A percentile compares a stretch with the other conserved stretches of the same genome.
These are phyloP conservation scores for Chytriomyces hyalinus DNA, from an alignment of 192 early-diverging fungal genomes.

Conservation along the genomic window DNA sequence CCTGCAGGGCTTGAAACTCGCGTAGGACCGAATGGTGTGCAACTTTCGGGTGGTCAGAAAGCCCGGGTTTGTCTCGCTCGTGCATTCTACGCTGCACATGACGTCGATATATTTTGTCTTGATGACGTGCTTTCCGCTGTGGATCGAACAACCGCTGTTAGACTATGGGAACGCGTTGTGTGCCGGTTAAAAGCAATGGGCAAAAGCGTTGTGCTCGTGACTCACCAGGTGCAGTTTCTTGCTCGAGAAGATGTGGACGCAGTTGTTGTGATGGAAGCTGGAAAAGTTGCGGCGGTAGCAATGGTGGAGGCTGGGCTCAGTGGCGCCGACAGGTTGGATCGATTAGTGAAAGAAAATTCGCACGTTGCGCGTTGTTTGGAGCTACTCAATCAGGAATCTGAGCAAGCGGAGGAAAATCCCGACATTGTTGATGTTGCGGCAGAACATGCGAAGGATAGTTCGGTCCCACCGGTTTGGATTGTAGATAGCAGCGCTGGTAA, in stretches of 20 bases:
- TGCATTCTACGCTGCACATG: conserved; percentile 63
- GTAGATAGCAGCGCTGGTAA: too few relatives aligned
- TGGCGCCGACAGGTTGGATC: conserved; percentile 65
- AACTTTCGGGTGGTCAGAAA: conserved; percentile 81
- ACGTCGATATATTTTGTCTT: conserved; percentile 75
- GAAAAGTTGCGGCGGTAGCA: conserved; percentile 64
- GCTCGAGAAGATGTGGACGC: conserved; percentile 74
- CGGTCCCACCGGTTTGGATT: too few relatives aligned
- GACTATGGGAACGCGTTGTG: conserved; percentile 65
- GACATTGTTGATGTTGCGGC: too few relatives aligned
- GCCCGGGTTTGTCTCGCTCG: conserved; percentile 82
- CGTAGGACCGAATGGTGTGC: conserved; percentile 61
- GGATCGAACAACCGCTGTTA: conserved; percentile 66
- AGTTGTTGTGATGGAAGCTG: conserved; percentile 73
- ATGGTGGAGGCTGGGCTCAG: conserved; percentile 73
- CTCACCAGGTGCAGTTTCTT: conserved; percentile 73
- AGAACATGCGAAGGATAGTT: too few relatives aligned
- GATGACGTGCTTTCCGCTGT: conserved; percentile 89
- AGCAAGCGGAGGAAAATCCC: too few relatives aligned
- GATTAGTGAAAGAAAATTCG: conserved; percentile 56
- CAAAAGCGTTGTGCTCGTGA: conserved; percentile 59
- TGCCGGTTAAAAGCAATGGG: conserved; percentile 32
- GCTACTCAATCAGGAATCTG: conserved; percentile 14
- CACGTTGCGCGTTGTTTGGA: conserved; percentile 20
- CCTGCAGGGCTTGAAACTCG: conserved; percentile 64